Conservation (phyloP, 805 yeast species). For the Vanderwaltozyma polyspora region DNA sequence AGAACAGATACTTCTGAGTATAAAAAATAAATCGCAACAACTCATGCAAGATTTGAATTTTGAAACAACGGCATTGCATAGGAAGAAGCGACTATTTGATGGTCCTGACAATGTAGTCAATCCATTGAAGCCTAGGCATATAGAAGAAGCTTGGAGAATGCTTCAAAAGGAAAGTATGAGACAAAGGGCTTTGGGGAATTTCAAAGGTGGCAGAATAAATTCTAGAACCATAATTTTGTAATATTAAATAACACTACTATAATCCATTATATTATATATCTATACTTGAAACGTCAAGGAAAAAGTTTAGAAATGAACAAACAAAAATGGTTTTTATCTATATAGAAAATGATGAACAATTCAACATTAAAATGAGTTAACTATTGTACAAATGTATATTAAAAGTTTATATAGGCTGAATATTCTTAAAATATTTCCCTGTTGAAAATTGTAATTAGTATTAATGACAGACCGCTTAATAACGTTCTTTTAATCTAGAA, state of each 20-base stretch:
- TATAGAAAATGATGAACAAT: no score
- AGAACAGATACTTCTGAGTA: conserved; percentile 41
- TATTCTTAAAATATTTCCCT: no score
- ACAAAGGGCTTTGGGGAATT: conserved; percentile 56
- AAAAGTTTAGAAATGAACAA: no score
- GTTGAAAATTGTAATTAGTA: no score
- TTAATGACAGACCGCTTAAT: no score
- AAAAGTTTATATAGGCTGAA: no score
- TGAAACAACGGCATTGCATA: conserved; percentile 34
- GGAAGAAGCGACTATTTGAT: conserved; percentile 58
- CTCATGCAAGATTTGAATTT: conserved; percentile 25
- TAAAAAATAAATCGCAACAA: conserved; percentile 28
- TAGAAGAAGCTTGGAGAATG: conserved; percentile 82
- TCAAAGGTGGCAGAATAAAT: conserved; percentile 39
- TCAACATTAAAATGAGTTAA: no score
- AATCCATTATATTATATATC: neutral
- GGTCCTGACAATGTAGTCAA: conserved; percentile 77
- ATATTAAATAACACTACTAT: neutral
- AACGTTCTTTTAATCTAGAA: conserved; percentile 92
- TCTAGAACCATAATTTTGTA: conserved; percentile 19
- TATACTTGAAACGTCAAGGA: no score
- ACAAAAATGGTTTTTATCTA: no score
- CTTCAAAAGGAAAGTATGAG: conserved; percentile 49
- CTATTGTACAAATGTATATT: no score
- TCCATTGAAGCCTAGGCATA: conserved; percentile 70